These are phyloP conservation scores for Aspergillus quadrilineatus DNA, from an alignment of 2,329 filamentous ascomycete species.

Conservation along the genomic window DNA sequence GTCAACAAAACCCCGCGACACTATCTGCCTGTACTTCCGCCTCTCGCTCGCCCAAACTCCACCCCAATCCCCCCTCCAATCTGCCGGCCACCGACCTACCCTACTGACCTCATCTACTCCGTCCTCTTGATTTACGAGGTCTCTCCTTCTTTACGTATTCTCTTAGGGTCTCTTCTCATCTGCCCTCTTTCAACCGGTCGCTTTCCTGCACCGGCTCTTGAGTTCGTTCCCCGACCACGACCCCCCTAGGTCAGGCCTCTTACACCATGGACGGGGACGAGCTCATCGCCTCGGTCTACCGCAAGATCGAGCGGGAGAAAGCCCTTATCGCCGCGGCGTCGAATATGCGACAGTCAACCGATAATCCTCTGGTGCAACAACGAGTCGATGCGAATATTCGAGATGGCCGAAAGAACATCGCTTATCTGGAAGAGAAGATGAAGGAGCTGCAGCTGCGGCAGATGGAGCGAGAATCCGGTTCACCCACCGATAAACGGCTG, in stretches of 20 bases:
- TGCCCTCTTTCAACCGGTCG: constrained; percentile 3
- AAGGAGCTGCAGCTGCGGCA: constrained; percentile 82
- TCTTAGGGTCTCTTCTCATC: background rate
- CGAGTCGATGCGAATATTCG: constrained; percentile 91
- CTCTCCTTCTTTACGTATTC: background rate
- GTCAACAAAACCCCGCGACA: constrained; percentile 29
- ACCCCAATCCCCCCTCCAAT: constrained; percentile 16
- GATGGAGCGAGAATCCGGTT: constrained; percentile 55
- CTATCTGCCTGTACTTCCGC: background rate
- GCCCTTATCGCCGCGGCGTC: constrained; percentile 91
- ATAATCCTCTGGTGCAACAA: constrained; percentile 87
- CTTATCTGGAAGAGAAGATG: constrained; percentile 92
- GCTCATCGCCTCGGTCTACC: constrained; percentile 75
- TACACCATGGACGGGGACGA: constrained; percentile 60
- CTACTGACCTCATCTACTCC: constrained; percentile 11
- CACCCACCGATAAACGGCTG: constrained; percentile 50
- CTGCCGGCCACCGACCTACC: constrained; percentile 11
- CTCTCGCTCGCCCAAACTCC: constrained; percentile 16
- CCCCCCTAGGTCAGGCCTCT: constrained; percentile 12
- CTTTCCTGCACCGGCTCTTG: constrained; percentile 16
- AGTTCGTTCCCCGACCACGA: constrained; percentile 15
- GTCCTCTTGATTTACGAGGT: constrained; percentile 1
- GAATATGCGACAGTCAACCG: constrained; percentile 92
- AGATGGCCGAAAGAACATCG: constrained; percentile 87
- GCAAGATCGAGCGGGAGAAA: constrained; percentile 98